A percentile compares a stretch with the other conserved stretches of the same genome.
phyloP scores from a whole-genome alignment of 768 basidiomycete genomes.

The Collybiopsis confluens region DNA sequence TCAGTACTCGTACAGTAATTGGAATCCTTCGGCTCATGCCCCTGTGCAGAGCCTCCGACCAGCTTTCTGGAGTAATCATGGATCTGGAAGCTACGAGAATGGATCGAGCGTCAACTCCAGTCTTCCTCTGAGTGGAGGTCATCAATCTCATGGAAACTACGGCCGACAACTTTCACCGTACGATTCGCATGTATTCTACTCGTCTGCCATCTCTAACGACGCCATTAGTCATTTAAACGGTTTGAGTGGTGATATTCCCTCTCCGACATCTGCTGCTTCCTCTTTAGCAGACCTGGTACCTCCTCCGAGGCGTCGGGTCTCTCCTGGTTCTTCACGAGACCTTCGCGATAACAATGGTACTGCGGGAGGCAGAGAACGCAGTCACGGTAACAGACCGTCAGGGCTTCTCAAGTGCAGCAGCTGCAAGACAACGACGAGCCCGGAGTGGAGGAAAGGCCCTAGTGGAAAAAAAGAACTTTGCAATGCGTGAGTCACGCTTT shows the following conservation, averaged over 20 bases:
- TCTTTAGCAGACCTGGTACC: constrained; percentile 44
- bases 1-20: constrained; percentile 27
- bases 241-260: background rate
- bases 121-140: constrained; percentile 5
- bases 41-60: constrained; percentile 7
- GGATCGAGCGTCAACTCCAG: background rate
- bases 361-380: constrained; percentile 29
- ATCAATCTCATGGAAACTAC: constrained; percentile 5
- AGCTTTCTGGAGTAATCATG: constrained; percentile 4
- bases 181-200: constrained; percentile 3
- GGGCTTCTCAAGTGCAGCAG: constrained; percentile 74
- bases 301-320: constrained; percentile 50
- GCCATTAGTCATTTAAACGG: background rate
- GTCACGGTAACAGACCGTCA: constrained; percentile 60
- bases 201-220: constrained; percentile 3
- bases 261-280: constrained; percentile 19
- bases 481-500: constrained; percentile 66
- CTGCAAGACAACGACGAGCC: constrained; percentile 78
- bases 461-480: constrained; percentile 89
- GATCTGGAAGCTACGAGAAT: constrained; percentile 4
- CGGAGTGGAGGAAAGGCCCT: constrained; percentile 90
- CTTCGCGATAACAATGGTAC: background rate
- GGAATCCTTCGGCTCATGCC: background rate
- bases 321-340: constrained; percentile 6
- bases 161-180: constrained; percentile 3